phyloP scores from a whole-genome alignment of 345 rosid genomes.

The Cardiospermum halicacabum region DNA sequence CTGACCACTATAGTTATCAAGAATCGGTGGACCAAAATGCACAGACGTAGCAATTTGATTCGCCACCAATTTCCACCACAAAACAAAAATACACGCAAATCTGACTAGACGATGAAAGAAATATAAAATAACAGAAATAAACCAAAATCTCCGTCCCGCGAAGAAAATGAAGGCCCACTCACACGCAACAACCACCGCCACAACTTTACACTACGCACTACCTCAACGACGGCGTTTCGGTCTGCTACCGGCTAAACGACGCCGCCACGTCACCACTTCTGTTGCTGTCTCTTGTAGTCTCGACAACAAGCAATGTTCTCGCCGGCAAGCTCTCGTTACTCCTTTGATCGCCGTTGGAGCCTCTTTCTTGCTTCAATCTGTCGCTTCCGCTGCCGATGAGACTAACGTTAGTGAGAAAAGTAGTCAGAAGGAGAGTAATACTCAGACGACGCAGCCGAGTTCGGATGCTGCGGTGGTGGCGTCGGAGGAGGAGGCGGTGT shows the following conservation, averaged over 20 bases:
- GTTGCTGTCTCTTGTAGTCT: neutral
- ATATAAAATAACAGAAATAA: too few species aligned
- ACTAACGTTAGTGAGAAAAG: neutral
- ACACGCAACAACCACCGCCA: neutral
- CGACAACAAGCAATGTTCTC: constrained; percentile 8
- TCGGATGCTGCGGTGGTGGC: neutral
- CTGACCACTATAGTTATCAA: too few species aligned
- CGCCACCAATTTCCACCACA: too few species aligned
- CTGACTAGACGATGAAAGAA: too few species aligned
- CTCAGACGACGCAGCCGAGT: neutral
- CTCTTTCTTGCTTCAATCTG: constrained; percentile 14
- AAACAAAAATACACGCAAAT: too few species aligned
- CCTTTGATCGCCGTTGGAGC: constrained; percentile 36
- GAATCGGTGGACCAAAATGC: too few species aligned
- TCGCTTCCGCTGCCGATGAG: constrained; percentile 22
- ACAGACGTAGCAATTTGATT: too few species aligned
- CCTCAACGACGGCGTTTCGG: neutral
- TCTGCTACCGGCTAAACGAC: neutral
- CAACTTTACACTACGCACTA: neutral
- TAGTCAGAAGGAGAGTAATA: neutral
- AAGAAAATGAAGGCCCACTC: constrained; percentile 4
- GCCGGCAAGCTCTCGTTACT: constrained; percentile 40
- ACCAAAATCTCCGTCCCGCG: neutral
- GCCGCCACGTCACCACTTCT: constrained; percentile 13
- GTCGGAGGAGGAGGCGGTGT: constrained; percentile 23